Base-by-base conservation (phyloP, 352 stramenopile species). In the Globisporangium cederbergense region DNA sequence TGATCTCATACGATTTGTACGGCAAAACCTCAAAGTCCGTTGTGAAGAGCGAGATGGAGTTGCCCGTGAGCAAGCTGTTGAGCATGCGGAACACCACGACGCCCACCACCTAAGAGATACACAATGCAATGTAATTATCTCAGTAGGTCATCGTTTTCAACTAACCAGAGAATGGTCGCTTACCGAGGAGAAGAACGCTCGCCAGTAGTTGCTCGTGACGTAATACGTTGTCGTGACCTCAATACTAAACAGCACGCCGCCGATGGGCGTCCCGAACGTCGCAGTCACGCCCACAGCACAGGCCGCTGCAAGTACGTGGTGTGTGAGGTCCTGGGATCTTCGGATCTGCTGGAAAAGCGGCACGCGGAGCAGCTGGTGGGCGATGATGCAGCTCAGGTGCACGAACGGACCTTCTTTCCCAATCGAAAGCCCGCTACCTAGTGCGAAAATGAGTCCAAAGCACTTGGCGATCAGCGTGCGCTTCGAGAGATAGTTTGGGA, bases 171-270 rank as follows among this genome's bases (percentile, higher is more conserved):
- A 45, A 43, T 16, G 7, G 11, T 9, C 9, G 36, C 53, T 10
- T 55, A 70, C 69, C 10, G 90, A 93, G 28, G 82, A 88, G 64
- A 97, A 93, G 74, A 97, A 97, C 3, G 83, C 86, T n/a, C 85
- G 81, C 79, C 88, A 96, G 65, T 97, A 94, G 68, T 95, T 96
- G 50, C 77, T 86, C 45, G 86, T 91, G 63, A 94, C 81, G 77
- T 97, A 97, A 69, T 90, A 90, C 34, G 83, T 91, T 36, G 81
- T 88, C 0, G 91, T 97, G 57, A 95, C 86, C 60, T 93, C 84
- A 38, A 93, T 89, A 61, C 75, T 88, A 57, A 93, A 93, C 4
- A 93, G 68, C 45, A 93, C 79, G 14, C 84, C 84, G n/a, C 84
- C 84, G 25, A 93, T 83, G 36, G 84, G 84, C 16, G 82, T 81